Evolutionary conservation across 176 grass and related monocot genomes (phyloP).

Genomic region (Otatea glauca): DNA sequence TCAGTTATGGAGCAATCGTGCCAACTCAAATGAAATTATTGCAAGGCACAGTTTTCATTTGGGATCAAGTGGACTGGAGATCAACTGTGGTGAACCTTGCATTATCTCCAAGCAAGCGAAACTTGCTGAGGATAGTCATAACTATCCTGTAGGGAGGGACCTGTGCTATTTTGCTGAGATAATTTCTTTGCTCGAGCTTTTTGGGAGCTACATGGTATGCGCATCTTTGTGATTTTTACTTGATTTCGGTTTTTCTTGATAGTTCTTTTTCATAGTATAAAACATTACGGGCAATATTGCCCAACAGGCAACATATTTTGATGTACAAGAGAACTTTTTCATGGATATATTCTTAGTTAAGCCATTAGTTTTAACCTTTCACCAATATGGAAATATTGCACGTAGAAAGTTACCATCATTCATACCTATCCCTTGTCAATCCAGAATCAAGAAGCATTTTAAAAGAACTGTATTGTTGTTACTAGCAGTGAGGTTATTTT

Average conservation of each 20-base stretch:
- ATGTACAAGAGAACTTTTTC: not conserved
- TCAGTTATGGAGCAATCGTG: conserved; percentile 37
- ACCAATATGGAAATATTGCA: conserved; percentile 7
- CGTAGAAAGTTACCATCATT: conserved; percentile 1
- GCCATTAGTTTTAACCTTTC: conserved; percentile 23
- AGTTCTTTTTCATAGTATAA: conserved; percentile 5
- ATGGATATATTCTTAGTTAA: not conserved
- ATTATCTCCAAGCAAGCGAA: conserved; percentile 56
- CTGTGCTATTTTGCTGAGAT: conserved; percentile 74
- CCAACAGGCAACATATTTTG: conserved; percentile 1
- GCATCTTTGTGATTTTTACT: conserved; percentile 28
- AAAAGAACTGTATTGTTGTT: conserved; percentile 9
- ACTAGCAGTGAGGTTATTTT: not conserved
- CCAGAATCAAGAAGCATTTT: conserved; percentile 11
- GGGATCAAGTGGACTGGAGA: conserved; percentile 41
- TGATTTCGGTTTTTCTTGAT: conserved; percentile 23
- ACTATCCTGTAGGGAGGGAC: conserved; percentile 42
- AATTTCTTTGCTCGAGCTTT: conserved; percentile 84
- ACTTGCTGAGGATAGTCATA: conserved; percentile 31
- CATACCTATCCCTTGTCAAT: not conserved
- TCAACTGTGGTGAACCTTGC: conserved; percentile 61
- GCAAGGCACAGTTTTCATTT: conserved; percentile 35
- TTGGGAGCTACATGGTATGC: conserved; percentile 90
- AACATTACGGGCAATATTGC: not conserved
- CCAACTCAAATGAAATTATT: conserved; percentile 42